A percentile compares a stretch with the other conserved stretches of the same genome.
These are phyloP conservation scores for Ambrosia hybrid DNA, from an alignment of 140 eudicot species.

Conservation along the genomic window DNA sequence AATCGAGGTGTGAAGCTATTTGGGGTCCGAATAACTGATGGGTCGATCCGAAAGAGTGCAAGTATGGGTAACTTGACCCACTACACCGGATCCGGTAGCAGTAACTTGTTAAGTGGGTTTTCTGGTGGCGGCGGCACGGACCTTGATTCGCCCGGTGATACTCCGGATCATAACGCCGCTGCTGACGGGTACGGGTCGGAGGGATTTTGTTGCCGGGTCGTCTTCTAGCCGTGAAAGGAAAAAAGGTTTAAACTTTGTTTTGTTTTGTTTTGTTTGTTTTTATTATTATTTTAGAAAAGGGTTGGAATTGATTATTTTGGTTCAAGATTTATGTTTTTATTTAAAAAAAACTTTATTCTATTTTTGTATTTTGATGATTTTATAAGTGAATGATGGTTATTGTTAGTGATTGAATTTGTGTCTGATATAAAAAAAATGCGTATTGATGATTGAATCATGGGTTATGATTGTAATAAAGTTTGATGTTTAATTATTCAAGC, in stretches of 20 bases:
- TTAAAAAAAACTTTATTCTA: not conserved
- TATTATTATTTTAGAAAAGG: no score
- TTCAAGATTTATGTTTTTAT: not conserved
- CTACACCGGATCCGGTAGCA: constrained; percentile 49
- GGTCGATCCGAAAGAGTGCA: constrained; percentile 90
- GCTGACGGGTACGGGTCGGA: constrained; percentile 93
- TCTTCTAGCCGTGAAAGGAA: constrained; percentile 82
- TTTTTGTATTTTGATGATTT: constrained; percentile 6
- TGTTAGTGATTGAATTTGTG: not conserved
- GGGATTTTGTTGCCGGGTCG: constrained; percentile 84
- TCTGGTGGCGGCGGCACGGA: constrained; percentile 32
- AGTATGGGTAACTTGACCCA: constrained; percentile 98
- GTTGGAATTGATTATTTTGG: no score
- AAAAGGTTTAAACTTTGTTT: constrained; percentile 54
- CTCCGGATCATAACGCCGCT: constrained; percentile 64
- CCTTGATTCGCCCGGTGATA: constrained; percentile 69
- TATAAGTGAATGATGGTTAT: not conserved
- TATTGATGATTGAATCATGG: not conserved
- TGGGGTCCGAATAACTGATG: constrained; percentile 91
- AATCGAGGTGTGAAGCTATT: constrained; percentile 89
- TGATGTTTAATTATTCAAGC: not conserved
- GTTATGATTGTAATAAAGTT: not conserved
- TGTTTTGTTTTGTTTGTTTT: not conserved
- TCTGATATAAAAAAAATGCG: not conserved
- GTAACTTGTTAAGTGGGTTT: constrained; percentile 46